These are phyloP conservation scores for Botrytis medusae DNA, from an alignment of 2,329 filamentous ascomycete species.

Conservation along the genomic window DNA sequence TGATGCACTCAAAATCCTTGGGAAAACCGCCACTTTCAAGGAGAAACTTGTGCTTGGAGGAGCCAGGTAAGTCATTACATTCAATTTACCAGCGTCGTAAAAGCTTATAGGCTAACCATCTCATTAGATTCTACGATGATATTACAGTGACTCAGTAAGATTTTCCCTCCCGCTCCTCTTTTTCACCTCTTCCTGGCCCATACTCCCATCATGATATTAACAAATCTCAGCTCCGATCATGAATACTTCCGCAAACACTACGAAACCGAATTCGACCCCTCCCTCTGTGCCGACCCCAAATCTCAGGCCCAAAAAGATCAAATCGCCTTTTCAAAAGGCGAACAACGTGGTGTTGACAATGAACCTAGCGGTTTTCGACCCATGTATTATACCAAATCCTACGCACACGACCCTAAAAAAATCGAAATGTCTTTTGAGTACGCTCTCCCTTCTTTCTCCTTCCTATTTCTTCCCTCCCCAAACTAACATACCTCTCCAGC, in stretches of 20 bases:
- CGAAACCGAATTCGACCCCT: slow-evolving; percentile 57
- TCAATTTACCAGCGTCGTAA: background rate
- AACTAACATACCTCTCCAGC: slow-evolving; percentile 20
- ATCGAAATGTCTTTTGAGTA: slow-evolving; percentile 70
- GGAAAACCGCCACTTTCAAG: slow-evolving; percentile 55
- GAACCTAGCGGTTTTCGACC: slow-evolving; percentile 55
- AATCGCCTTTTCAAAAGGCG: slow-evolving; percentile 45
- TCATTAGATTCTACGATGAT: slow-evolving; percentile 58
- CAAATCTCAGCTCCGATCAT: slow-evolving; percentile 47
- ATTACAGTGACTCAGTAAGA: slow-evolving; percentile 63
- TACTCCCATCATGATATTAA: background rate
- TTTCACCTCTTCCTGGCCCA: too few relatives aligned
- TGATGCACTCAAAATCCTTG: slow-evolving; percentile 61
- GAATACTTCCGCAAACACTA: slow-evolving; percentile 68
- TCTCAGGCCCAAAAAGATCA: slow-evolving; percentile 44
- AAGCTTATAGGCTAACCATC: background rate
- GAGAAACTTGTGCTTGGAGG: slow-evolving; percentile 70
- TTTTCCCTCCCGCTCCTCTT: too few relatives aligned
- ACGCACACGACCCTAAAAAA: slow-evolving; percentile 54
- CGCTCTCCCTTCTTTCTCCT: background rate
- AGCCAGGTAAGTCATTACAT: slow-evolving; percentile 47
- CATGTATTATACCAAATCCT: slow-evolving; percentile 66
- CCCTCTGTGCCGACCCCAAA: slow-evolving; percentile 52
- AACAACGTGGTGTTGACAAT: slow-evolving; percentile 53
- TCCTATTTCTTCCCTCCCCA: too few relatives aligned